These are phyloP conservation scores for Rugonectria rugulosa DNA, from an alignment of 2,329 filamentous ascomycete species.

Conservation along the genomic window DNA sequence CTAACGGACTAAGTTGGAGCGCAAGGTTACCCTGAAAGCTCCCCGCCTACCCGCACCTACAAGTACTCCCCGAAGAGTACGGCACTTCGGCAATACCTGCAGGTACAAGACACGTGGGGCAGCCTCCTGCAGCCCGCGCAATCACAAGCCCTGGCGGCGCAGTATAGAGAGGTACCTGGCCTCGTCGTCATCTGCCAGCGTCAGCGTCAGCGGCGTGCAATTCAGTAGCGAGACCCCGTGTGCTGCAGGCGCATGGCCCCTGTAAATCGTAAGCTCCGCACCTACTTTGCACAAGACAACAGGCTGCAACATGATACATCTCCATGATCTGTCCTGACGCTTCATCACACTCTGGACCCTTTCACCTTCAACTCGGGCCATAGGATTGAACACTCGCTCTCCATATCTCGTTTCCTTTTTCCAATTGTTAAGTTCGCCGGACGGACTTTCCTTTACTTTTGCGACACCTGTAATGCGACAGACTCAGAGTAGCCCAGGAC, in stretches of 20 bases:
- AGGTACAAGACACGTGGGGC: constrained; percentile 4
- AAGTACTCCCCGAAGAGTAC: too few relatives aligned
- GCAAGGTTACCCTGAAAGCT: constrained; percentile 11
- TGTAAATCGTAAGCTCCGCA: constrained; percentile 11
- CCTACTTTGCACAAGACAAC: not conserved
- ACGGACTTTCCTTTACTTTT: constrained; percentile 21
- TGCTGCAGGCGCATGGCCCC: too few relatives aligned
- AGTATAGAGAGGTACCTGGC: constrained; percentile 4
- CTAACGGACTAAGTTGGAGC: too few relatives aligned
- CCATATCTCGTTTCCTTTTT: not conserved
- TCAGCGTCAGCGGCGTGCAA: too few relatives aligned
- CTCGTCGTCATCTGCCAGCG: not conserved
- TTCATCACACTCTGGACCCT: constrained; percentile 1
- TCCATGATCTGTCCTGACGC: constrained; percentile 38
- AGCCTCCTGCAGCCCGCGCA: not conserved
- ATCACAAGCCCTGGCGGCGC: not conserved
- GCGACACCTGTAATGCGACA: constrained; percentile 32
- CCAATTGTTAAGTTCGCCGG: constrained; percentile 26
- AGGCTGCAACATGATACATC: constrained; percentile 35
- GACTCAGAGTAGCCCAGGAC: constrained; percentile 13
- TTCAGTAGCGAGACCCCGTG: too few relatives aligned
- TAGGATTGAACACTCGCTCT: constrained; percentile 15
- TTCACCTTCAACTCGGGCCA: not conserved
- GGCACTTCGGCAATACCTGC: constrained; percentile 6
- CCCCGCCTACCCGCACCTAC: too few relatives aligned